phyloP scores from a whole-genome alignment of 2,329 filamentous ascomycete species.

The Graphiopsis chlorocephala region DNA sequence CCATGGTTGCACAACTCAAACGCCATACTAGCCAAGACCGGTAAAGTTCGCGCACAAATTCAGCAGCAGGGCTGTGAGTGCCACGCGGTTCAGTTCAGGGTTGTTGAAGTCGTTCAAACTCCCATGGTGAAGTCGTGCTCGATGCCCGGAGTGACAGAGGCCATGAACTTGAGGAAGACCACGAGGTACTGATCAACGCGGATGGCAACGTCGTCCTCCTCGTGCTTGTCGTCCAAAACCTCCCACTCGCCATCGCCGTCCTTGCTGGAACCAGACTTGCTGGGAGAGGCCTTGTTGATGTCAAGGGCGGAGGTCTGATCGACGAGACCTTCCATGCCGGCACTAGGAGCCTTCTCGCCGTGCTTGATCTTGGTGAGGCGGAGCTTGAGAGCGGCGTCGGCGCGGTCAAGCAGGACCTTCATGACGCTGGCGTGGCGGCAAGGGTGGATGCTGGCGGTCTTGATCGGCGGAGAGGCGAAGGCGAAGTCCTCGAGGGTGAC shows the following conservation, averaged over 20 bases:
- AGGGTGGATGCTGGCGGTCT: conserved; percentile 95
- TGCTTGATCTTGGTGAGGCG: conserved; percentile 74
- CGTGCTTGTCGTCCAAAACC: conserved; percentile 52
- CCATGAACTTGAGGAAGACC: conserved; percentile 77
- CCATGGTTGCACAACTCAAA: background rate
- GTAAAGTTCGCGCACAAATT: conserved; percentile 29
- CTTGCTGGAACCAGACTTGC: conserved; percentile 35
- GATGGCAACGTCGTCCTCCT: conserved; percentile 68
- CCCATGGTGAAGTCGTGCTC: conserved; percentile 98
- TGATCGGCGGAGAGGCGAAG: conserved; percentile 85
- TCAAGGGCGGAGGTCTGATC: conserved; percentile 65
- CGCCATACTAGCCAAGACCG: conserved; percentile 17
- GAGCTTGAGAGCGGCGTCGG: conserved; percentile 87
- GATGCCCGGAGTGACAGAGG: conserved; percentile 84
- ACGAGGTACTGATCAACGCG: conserved; percentile 86
- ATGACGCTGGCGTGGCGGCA: conserved; percentile 98
- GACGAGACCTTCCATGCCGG: conserved; percentile 80
- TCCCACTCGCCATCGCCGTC: conserved; percentile 62
- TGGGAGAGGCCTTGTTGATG: conserved; percentile 51
- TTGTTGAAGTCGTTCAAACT: conserved; percentile 53
- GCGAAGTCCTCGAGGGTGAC: conserved; percentile 97
- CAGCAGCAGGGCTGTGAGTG: conserved; percentile 27
- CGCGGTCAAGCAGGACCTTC: conserved; percentile 94
- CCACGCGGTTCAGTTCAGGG: conserved; percentile 20
- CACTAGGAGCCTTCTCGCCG: conserved; percentile 49